These are phyloP conservation scores for Neonothopanus nambi DNA, from an alignment of 1,284 basidiomycete species.

Conservation along the genomic window DNA sequence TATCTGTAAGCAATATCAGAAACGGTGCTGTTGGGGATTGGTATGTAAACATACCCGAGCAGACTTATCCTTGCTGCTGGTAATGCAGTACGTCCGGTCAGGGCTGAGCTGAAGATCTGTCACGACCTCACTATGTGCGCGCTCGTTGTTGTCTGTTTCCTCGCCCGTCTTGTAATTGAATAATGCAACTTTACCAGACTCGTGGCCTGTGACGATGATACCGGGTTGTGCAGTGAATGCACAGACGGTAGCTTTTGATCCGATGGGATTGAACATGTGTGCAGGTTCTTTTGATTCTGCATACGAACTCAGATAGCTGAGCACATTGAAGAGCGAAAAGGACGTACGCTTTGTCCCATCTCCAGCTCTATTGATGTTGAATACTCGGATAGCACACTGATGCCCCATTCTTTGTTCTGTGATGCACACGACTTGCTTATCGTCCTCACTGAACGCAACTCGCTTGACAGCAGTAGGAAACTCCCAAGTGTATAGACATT, in stretches of 20 bases:
- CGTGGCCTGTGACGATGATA: constrained; percentile 90
- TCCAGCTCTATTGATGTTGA: constrained; percentile 81
- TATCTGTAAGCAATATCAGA: constrained; percentile 49
- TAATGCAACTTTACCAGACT: constrained; percentile 91
- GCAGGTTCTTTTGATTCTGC: constrained; percentile 76
- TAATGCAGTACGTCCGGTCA: constrained; percentile 95
- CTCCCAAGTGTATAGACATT: constrained; percentile 93
- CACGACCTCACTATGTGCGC: constrained; percentile 81
- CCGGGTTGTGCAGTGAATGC: constrained; percentile 83
- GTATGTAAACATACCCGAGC: constrained; percentile 62
- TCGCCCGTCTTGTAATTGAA: constrained; percentile 91
- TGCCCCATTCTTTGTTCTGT: constrained; percentile 97
- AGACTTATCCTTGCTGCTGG: constrained; percentile 95
- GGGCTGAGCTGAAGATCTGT: constrained; percentile 93
- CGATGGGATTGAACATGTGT: constrained; percentile 84
- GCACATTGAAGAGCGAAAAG: constrained; percentile 9
- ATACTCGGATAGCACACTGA: constrained; percentile 87
- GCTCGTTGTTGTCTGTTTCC: constrained; percentile 78
- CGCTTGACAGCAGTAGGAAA: constrained; percentile 98
- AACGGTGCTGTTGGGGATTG: not conserved
- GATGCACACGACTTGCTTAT: constrained; percentile 85
- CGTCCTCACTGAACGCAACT: constrained; percentile 89
- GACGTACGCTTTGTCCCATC: constrained; percentile 75
- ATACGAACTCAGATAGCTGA: constrained; percentile 11
- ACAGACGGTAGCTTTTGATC: constrained; percentile 94